Conservation (phyloP, 305 asterid genomes). For the Fraxinus dipetala region DNA sequence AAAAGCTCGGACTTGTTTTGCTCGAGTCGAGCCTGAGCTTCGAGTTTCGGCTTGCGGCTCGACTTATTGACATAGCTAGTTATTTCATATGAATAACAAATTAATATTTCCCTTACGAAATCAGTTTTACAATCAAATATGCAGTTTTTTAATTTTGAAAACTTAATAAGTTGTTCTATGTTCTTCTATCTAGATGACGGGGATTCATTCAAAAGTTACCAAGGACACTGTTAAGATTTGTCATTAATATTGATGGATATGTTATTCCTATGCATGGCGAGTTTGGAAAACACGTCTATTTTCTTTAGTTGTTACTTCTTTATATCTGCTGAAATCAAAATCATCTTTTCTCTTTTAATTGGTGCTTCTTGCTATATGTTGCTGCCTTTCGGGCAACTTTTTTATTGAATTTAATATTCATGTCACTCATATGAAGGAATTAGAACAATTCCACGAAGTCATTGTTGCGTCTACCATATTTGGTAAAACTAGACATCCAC, state of each 20-base stretch:
- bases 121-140: conserved; percentile 2
- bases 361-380: conserved; percentile 45
- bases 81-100: neutral
- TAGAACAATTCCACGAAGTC: no score
- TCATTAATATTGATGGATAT: neutral
- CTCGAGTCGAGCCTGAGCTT: no score
- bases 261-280: neutral
- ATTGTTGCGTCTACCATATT: no score
- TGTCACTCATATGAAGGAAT: no score
- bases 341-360: conserved; percentile 10
- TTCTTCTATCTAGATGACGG: conserved; percentile 58
- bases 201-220: conserved; percentile 95
- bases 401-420: neutral
- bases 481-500: no score
- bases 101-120: neutral
- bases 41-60: no score
- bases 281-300: neutral
- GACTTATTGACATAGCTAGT: neutral
- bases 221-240: conserved; percentile 63
- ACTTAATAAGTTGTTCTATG: conserved; percentile 3
- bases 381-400: conserved; percentile 97
- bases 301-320: neutral
- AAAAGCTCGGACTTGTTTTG: no score
- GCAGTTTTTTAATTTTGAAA: neutral
- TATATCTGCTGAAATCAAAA: conserved; percentile 5